Base-by-base conservation (phyloP, 1,139 yeast genomes). In the Pichia sp. region DNA sequence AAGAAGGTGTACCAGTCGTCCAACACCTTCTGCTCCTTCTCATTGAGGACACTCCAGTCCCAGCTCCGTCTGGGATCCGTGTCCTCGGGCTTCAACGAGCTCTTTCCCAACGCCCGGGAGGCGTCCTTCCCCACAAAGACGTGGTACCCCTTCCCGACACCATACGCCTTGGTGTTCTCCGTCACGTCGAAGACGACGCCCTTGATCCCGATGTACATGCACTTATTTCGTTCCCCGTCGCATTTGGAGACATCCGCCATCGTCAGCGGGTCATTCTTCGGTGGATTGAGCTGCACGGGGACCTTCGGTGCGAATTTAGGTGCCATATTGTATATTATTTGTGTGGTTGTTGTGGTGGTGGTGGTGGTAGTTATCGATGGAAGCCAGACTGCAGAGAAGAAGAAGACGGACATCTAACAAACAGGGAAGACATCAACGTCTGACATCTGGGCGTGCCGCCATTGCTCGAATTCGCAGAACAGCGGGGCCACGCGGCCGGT, bases 171-270 rank as follows among this genome's bases (percentile, higher is more conserved):
- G 15, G 64, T 57, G 59, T 87, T 88, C 36, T 70, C 62, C 0
- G 86, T 75, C 5, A 89, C 96, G 60, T 89, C 96, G 60, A 85
- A 89, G 12, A 89, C 78, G 2, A 73, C 71, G 11, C 96, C 94
- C 52, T 81, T 79, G 54, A 89, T 83, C 8, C 81, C 94, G 22
- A 89, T 84, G 63, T 80, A 87, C 51, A 85, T 48, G 22, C 52
- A 48, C 6, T 45, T 38, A 38, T 48, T 48, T 1, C 44, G 44
- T 39, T 41, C 50, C 9, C 52, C 52, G 20, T 49, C 52, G 19
- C 52, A 49, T 27, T 41, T 37, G 4, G 52, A 40, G 14, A 49
- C 22, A 15, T 49, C 44, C 4, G 30, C 18, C 38, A 42, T 32
- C 2, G 51, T 45, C 7, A 46, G 15, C 19, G 65, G 65, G 28